A percentile compares a stretch with the other conserved stretches of the same genome.
Evolutionary conservation across 2,329 filamentous ascomycete species (phyloP).

Genomic region (Neoscytalidium dimidiatum): DNA sequence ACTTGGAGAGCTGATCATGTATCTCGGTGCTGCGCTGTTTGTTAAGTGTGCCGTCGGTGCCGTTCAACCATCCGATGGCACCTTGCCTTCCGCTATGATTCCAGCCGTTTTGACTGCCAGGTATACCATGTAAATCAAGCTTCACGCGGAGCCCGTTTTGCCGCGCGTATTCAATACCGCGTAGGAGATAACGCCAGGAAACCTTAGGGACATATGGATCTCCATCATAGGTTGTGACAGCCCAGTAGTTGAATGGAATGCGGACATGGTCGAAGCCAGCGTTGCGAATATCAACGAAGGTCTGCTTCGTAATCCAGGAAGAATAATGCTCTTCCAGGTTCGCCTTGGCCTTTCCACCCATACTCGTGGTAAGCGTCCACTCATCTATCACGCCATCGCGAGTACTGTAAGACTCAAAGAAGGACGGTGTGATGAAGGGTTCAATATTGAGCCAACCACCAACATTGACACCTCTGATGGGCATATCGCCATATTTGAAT

Average conservation of each 20-base stretch:
- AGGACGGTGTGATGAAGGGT: constrained; percentile 91
- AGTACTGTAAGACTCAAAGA: constrained; percentile 70
- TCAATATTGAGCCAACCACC: constrained; percentile 94
- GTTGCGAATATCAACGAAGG: constrained; percentile 79
- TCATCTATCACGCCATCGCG: constrained; percentile 78
- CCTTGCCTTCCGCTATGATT: constrained; percentile 90
- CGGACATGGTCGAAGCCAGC: constrained; percentile 96
- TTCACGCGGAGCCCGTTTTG: constrained; percentile 92
- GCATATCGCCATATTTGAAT: constrained; percentile 77
- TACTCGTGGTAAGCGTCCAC: constrained; percentile 71
- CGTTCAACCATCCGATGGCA: constrained; percentile 82
- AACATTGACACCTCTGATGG: constrained; percentile 86
- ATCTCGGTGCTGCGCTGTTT: constrained; percentile 80
- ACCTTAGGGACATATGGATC: constrained; percentile 88
- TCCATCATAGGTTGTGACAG: constrained; percentile 76
- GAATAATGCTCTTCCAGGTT: constrained; percentile 91
- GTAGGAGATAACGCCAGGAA: constrained; percentile 89
- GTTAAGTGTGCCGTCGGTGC: constrained; percentile 78
- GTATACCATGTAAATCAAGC: constrained; percentile 87
- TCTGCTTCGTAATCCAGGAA: constrained; percentile 79
- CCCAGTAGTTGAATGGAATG: constrained; percentile 95
- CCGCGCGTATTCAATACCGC: constrained; percentile 89
- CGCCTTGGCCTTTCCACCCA: constrained; percentile 66
- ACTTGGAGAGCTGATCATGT: constrained; percentile 82
- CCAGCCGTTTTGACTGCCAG: constrained; percentile 96